phyloP scores from a whole-genome alignment of 2,329 filamentous ascomycete species.

The Penicillium sp. region DNA sequence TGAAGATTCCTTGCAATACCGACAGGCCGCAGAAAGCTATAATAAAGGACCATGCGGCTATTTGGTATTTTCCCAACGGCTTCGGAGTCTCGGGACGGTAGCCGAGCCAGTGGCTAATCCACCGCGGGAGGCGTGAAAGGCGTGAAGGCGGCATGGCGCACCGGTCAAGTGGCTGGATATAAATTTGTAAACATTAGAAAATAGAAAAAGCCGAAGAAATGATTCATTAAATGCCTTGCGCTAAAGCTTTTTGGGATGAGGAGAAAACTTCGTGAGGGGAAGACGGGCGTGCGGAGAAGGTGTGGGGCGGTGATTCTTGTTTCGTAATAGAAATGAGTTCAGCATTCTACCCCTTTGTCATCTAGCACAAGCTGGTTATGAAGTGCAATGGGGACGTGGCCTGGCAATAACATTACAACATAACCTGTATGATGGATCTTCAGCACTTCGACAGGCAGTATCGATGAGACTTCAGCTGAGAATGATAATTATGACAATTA shows the following conservation, averaged over 20 bases:
- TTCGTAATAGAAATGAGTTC: background rate
- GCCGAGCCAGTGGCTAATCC: constrained; percentile 32
- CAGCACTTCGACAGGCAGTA: no score
- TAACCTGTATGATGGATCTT: no score
- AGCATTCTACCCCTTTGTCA: background rate
- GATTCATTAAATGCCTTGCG: constrained; percentile 1
- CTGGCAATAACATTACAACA: background rate
- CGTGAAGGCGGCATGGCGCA: constrained; percentile 19
- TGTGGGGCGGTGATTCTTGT: background rate
- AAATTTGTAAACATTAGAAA: background rate
- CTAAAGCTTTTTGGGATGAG: constrained; percentile 1
- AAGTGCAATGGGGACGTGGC: background rate
- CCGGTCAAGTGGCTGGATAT: background rate
- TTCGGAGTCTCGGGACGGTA: constrained; percentile 24
- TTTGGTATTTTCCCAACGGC: constrained; percentile 23
- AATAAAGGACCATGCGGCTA: constrained; percentile 30
- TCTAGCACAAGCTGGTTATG: no score
- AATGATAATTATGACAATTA: no score
- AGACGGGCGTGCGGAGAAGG: background rate
- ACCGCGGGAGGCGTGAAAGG: constrained; percentile 25
- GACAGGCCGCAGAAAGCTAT: constrained; percentile 28
- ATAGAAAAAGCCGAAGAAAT: background rate
- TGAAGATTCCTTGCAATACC: constrained; percentile 26
- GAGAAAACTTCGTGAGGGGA: constrained; percentile 3
- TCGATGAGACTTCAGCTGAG: no score